Evolutionary conservation across 2,329 filamentous ascomycete genomes (phyloP), one percentile per base, ranked within the genome.

Genomic region (Fusarium sp.): DNA sequence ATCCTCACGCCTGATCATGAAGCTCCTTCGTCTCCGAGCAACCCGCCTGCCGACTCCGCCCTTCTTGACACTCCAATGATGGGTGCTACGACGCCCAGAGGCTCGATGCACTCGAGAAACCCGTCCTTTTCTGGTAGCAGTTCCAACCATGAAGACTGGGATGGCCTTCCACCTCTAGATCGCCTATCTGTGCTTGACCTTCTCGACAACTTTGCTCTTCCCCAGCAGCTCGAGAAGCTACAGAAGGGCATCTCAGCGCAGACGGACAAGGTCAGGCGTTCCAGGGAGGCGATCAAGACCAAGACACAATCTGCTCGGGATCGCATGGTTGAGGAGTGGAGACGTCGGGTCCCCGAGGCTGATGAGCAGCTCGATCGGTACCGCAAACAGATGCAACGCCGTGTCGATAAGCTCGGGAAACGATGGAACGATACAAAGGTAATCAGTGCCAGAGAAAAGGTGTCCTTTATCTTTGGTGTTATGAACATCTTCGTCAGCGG

Each of bases 401-500:
- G 92, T 55, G 95, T 98, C n/a, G 95, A 98, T 77, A 93, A 94
- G 74, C 87, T 98, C 38, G 92, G 92, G 68, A 90, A 88, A 74
- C 91, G 91, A 78, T 99, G 95, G 95, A 96, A 93, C 79, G 93
- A 97, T 79, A 94, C 93, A 24, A 94, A 94, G 78, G 91, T 91
- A 14, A 95, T 99, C 76, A 98, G 95, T 3, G 83, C 93, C 55
- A 91, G 95, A 65, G 96, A 99, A 84, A 99, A 99, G 87, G 86
- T 97, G 54, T 95, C 95, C 11, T 99, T 99, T 82, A 98, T 99
- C 71, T 95, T 91, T 68, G 96, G 95, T 77, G 95, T 98, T 75
- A 90, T 98, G 84, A 99, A 99, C 83, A 96, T 99, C 81, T 97
- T 99, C 83, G 91, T 98, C 80, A 97, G 94, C 74, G 96, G 95